Percentiles rank a stretch among this genome's conserved stretches.
phyloP scores from a whole-genome alignment of 1,284 basidiomycete species.

The Sanghuangporus sanghuang region DNA sequence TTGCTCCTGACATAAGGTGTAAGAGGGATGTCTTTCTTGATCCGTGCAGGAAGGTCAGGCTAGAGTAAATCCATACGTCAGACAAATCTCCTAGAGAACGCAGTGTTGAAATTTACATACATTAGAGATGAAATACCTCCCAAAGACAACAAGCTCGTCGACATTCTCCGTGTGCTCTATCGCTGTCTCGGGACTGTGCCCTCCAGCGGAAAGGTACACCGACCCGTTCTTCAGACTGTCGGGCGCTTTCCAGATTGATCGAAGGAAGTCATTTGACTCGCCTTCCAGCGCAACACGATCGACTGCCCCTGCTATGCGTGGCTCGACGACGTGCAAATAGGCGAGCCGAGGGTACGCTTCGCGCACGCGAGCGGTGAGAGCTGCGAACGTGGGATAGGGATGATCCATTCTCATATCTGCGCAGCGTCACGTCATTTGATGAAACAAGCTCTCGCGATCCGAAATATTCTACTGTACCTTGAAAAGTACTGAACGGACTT shows the following conservation, averaged over 20 bases:
- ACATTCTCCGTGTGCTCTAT: conserved; percentile 29
- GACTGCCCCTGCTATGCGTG: conserved; percentile 17
- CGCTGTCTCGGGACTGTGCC: conserved; percentile 27
- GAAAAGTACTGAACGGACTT: conserved; percentile 28
- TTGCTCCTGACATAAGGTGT: conserved; percentile 23
- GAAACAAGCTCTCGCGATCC: not conserved
- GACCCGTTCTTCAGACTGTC: conserved; percentile 17
- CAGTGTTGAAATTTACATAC: conserved; percentile 24
- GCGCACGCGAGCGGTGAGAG: conserved; percentile 30
- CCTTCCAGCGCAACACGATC: conserved; percentile 7
- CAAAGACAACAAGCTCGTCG: conserved; percentile 40
- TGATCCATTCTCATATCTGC: conserved; percentile 27
- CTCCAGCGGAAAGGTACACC: conserved; percentile 35
- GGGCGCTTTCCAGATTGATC: conserved; percentile 26
- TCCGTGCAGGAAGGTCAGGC: conserved; percentile 39
- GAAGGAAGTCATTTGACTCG: conserved; percentile 31
- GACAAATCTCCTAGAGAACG: not conserved
- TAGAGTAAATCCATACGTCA: conserved; percentile 14
- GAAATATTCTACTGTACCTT: conserved; percentile 14
- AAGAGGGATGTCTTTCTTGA: conserved; percentile 23
- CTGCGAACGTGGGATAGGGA: conserved; percentile 27
- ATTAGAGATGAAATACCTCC: conserved; percentile 44
- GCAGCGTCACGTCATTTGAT: not conserved
- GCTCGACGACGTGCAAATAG: conserved; percentile 53
- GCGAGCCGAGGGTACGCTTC: conserved; percentile 41